Evolutionary conservation across 768 basidiomycete genomes (phyloP).

Genomic region (Naganishia kalamii): DNA sequence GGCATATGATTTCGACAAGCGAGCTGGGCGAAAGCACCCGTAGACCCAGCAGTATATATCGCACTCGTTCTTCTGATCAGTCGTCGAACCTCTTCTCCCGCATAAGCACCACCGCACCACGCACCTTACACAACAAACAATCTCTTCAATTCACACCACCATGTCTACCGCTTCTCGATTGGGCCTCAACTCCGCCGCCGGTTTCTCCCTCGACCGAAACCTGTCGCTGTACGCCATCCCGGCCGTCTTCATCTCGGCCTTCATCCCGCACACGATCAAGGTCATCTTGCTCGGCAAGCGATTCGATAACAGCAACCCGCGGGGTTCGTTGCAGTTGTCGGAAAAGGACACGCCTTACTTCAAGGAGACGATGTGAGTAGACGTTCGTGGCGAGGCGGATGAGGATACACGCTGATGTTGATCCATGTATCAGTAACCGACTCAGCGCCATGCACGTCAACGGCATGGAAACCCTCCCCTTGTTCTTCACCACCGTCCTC

Average conservation of each 20-base stretch:
- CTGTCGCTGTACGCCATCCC: conserved; percentile 23
- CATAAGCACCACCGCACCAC: background rate
- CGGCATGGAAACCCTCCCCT: conserved; percentile 21
- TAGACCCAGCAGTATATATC: background rate
- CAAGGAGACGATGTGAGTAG: conserved; percentile 22
- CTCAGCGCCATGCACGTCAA: conserved; percentile 21
- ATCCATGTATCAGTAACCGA: background rate
- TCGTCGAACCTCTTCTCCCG: too few species aligned
- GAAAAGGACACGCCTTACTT: conserved; percentile 10
- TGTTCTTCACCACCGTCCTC: conserved; percentile 24
- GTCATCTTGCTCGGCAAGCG: conserved; percentile 18
- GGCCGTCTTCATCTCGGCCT: conserved; percentile 19
- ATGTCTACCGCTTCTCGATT: conserved; percentile 23
- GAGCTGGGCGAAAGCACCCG: background rate
- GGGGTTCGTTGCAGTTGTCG: background rate
- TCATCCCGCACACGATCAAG: conserved; percentile 23
- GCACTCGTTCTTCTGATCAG: too few species aligned
- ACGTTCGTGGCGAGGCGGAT: background rate
- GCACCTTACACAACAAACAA: background rate
- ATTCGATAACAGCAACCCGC: conserved; percentile 22
- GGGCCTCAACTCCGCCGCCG: conserved; percentile 20
- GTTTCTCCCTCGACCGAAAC: conserved; percentile 24
- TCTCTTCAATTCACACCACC: background rate
- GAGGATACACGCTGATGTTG: background rate
- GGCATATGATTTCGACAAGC: background rate